These are phyloP conservation scores for Diaporthe citrichinensis DNA, from an alignment of 2,329 filamentous ascomycete genomes.

Conservation along the genomic window DNA sequence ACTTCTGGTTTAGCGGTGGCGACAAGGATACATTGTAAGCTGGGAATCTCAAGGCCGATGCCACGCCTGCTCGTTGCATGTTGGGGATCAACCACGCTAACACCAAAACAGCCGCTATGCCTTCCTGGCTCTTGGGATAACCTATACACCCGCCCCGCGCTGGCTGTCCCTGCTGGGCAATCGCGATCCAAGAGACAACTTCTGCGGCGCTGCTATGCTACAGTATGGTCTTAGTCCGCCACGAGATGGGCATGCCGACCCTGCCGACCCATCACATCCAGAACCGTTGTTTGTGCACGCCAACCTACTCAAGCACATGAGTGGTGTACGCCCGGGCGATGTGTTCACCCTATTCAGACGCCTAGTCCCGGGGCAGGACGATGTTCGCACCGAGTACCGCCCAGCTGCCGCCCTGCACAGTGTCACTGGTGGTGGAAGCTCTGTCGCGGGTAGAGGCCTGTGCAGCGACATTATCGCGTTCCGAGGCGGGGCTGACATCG, in stretches of 20 bases:
- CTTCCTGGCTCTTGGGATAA: conserved; percentile 38
- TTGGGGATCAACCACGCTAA: background rate
- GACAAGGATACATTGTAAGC: conserved; percentile 42
- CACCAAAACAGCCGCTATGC: conserved; percentile 36
- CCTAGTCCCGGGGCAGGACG: conserved; percentile 31
- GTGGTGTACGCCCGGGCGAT: conserved; percentile 31
- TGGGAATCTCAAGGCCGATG: background rate
- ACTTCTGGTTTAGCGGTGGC: conserved; percentile 40
- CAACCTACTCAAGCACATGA: conserved; percentile 41
- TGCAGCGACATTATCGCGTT: conserved; percentile 40
- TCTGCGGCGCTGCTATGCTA: conserved; percentile 41
- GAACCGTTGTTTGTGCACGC: conserved; percentile 40
- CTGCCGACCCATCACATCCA: conserved; percentile 32
- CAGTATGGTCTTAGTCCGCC: conserved; percentile 39
- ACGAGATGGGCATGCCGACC: conserved; percentile 7
- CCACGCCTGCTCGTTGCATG: background rate
- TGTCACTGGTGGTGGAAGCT: conserved; percentile 28
- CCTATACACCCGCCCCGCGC: conserved; percentile 40
- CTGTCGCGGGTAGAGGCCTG: conserved; percentile 32
- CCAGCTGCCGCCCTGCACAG: conserved; percentile 17
- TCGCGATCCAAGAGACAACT: conserved; percentile 18
- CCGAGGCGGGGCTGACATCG: conserved; percentile 29
- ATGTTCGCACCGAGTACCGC: conserved; percentile 22
- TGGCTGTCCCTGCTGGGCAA: conserved; percentile 41
- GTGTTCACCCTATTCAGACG: conserved; percentile 35